These are phyloP conservation scores for Leccinellum albellum DNA, from an alignment of 768 basidiomycete genomes.

Conservation along the genomic window DNA sequence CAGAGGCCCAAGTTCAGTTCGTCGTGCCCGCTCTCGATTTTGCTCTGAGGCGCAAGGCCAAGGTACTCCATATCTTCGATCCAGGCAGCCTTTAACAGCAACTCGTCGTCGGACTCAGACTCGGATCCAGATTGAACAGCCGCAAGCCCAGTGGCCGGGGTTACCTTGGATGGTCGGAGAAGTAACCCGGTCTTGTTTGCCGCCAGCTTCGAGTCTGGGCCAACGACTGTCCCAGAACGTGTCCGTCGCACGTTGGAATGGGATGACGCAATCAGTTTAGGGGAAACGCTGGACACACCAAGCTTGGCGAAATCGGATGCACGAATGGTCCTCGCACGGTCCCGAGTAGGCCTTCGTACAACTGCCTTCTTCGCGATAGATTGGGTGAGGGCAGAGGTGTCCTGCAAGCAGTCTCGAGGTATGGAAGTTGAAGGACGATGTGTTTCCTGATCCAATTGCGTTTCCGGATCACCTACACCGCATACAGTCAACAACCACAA, in stretches of 20 bases:
- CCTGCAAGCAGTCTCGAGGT: slow-evolving; percentile 22
- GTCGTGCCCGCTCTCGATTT: slow-evolving; percentile 11
- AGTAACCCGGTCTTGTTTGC: not conserved
- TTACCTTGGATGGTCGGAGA: not conserved
- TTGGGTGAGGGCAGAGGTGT: not conserved
- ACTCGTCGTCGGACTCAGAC: slow-evolving; percentile 24
- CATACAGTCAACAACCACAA: slow-evolving; percentile 12
- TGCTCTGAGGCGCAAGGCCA: slow-evolving; percentile 6
- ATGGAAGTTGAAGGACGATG: not conserved
- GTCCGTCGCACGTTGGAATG: slow-evolving; percentile 35
- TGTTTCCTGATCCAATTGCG: slow-evolving; percentile 8
- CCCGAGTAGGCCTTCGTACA: slow-evolving; percentile 19
- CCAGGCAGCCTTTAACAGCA: slow-evolving; percentile 21
- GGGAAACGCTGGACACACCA: not conserved
- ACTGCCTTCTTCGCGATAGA: slow-evolving; percentile 11
- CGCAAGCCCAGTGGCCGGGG: not conserved
- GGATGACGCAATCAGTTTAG: not conserved
- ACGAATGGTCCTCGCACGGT: slow-evolving; percentile 50
- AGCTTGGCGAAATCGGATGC: slow-evolving; percentile 40
- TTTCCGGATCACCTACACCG: slow-evolving; percentile 12
- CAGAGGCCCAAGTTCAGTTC: slow-evolving; percentile 30
- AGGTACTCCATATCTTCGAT: slow-evolving; percentile 22
- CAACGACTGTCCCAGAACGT: slow-evolving; percentile 48
- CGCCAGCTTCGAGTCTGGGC: slow-evolving; percentile 25
- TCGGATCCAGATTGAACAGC: slow-evolving; percentile 6